Evolutionary conservation across 805 yeast species (phyloP).

Genomic region (Ogataea ramenticola): DNA sequence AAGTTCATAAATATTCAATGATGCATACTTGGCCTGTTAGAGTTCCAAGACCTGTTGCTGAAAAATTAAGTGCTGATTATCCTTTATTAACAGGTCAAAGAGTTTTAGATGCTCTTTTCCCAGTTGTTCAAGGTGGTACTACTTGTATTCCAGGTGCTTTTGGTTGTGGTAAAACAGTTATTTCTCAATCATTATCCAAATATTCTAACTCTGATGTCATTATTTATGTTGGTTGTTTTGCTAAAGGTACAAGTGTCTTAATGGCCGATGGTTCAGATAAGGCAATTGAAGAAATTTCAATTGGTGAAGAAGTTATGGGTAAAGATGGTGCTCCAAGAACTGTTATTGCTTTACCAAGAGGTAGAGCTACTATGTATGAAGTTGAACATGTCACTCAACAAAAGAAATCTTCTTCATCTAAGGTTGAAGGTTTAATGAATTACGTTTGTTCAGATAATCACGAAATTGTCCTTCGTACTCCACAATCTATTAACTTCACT

Average conservation of each 20-base stretch:
- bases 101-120: conserved; percentile 95
- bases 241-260: background rate
- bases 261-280: conserved; percentile 31
- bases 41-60: conserved; percentile 98
- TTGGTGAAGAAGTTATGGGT: conserved; percentile 36
- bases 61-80: conserved; percentile 85
- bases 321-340: conserved; percentile 33
- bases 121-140: conserved; percentile 99
- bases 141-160: conserved; percentile 99
- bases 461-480: conserved; percentile 30
- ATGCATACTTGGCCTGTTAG: conserved; percentile 99
- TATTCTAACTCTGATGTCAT: conserved; percentile 96
- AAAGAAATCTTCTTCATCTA: background rate
- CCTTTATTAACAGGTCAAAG: conserved; percentile 98
- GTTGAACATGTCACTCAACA: conserved; percentile 12
- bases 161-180: conserved; percentile 98
- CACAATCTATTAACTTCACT: conserved; percentile 12
- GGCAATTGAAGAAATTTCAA: conserved; percentile 26
- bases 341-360: conserved; percentile 35
- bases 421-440: conserved; percentile 7
- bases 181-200: conserved; percentile 94
- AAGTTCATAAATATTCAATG: conserved; percentile 75
- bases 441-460: conserved; percentile 33
- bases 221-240: conserved; percentile 77
- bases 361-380: conserved; percentile 34